Evolutionary conservation across 2,329 filamentous ascomycete species (phyloP).

Genomic region (Nemania serpens): DNA sequence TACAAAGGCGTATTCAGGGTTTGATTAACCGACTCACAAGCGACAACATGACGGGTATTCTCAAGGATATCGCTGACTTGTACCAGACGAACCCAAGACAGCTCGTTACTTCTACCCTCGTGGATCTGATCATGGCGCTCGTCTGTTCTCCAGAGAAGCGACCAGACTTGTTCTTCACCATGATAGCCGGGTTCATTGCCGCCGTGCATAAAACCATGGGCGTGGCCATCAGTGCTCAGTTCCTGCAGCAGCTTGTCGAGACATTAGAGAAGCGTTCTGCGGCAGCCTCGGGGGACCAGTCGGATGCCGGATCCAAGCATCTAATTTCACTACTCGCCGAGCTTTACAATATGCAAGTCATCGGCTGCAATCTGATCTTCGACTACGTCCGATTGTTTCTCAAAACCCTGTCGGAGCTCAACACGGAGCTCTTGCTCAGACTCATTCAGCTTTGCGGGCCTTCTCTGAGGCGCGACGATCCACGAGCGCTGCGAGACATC

Average conservation of each 20-base stretch:
- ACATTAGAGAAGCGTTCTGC: constrained; percentile 72
- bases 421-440: constrained; percentile 85
- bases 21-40: constrained; percentile 92
- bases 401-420: constrained; percentile 75
- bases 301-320: constrained; percentile 50
- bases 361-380: constrained; percentile 82
- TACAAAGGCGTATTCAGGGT: constrained; percentile 83
- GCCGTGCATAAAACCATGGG: constrained; percentile 87
- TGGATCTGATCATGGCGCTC: constrained; percentile 77
- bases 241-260: constrained; percentile 78
- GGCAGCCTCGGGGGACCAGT: constrained; percentile 44
- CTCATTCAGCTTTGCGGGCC: constrained; percentile 82
- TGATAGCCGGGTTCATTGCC: constrained; percentile 87
- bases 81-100: constrained; percentile 87
- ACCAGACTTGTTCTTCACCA: constrained; percentile 86
- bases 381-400: constrained; percentile 87
- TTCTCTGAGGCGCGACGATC: constrained; percentile 86
- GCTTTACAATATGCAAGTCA: constrained; percentile 89
- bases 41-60: constrained; percentile 82
- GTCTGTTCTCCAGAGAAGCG: constrained; percentile 78
- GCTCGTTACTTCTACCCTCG: constrained; percentile 79
- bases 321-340: constrained; percentile 82
- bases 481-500: constrained; percentile 86
- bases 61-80: constrained; percentile 79
- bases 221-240: constrained; percentile 85